Evolutionary conservation across 1,284 basidiomycete species (phyloP), one percentile per base, ranked within the genome.

Genomic region (Pholiota adiposa): DNA sequence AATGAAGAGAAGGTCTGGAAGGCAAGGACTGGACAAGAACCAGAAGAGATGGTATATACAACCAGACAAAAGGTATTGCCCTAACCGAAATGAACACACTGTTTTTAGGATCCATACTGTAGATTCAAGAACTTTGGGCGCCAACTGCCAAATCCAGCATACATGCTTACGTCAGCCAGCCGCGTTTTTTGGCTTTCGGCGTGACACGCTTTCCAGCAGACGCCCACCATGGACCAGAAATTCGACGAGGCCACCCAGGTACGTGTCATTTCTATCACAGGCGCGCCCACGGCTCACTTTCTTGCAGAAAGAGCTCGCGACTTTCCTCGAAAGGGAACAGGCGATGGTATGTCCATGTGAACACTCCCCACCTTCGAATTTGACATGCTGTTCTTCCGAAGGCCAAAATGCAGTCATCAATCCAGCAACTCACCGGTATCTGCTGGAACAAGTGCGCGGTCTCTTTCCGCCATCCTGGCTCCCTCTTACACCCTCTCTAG

Each of bases 401-500:
- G 75, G 80, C 80, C 11, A 78, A 77, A 60, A 63, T 96, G 38
- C 89, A 97, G 71, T 79, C 79, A 25, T 79, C 84, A 33, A 85
- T 92, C 54, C 90, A 92, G 65, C 81, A 76, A 54, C 82, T 93
- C 66, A 93, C 91, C 16, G 83, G 82, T 67, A 85, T 87, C 75
- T 94, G 92, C 74, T 96, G 94, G 93, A 93, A 94, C 79, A 96
- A 95, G 93, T 94, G 70, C 67, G 84, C 78, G 19, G 16, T n/a
- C 44, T 52, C 16, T 33, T 51, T 52, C 55, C 18, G 5, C 18
- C 5, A 61, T 48, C 51, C 51, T 53, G 27, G 16, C 50, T 27
- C 54, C 23, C 53, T 43, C 27, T 29, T 33, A 29, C 49, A 33
- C 52, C 38, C 53, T 57, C 36, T 60, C 31, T 67, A 96, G 94